Evolutionary conservation across 306 rosid genomes (phyloP).

Genomic region (Fragaria nilgerrensis): DNA sequence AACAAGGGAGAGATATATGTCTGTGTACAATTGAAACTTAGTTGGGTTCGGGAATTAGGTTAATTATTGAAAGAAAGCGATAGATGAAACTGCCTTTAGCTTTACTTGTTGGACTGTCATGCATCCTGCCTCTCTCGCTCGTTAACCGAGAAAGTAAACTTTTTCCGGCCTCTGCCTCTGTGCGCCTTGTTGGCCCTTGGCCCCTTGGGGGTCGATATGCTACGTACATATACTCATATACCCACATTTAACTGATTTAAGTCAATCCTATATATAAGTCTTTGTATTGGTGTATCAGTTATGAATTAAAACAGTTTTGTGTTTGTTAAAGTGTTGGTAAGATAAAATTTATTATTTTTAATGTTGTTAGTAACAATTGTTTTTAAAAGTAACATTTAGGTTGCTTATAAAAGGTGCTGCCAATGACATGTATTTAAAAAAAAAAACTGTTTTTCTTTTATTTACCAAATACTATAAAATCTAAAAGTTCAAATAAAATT

Average conservation of each 20-base stretch:
- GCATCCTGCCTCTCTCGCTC: neutral
- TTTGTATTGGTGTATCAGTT: too few relatives aligned
- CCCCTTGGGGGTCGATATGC: neutral
- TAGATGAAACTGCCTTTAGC: neutral
- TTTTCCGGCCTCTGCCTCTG: neutral
- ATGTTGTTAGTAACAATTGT: too few relatives aligned
- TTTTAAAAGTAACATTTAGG: too few relatives aligned
- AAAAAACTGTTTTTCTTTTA: too few relatives aligned
- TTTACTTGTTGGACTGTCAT: conserved; percentile 1
- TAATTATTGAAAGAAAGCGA: neutral
- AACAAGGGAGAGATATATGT: neutral
- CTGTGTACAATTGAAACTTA: neutral
- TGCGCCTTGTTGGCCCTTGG: neutral
- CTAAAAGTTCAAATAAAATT: too few relatives aligned
- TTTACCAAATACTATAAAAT: too few relatives aligned
- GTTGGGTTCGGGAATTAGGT: neutral
- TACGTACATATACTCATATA: neutral
- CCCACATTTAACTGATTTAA: too few relatives aligned
- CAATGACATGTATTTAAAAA: too few relatives aligned
- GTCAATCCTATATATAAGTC: neutral
- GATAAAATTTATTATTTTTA: too few relatives aligned
- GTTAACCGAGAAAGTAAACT: neutral
- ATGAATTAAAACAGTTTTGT: too few relatives aligned
- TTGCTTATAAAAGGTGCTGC: too few relatives aligned
- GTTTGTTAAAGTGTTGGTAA: too few relatives aligned